Conservation (phyloP, 83 land plant genomes). For the Picea abies region DNA sequence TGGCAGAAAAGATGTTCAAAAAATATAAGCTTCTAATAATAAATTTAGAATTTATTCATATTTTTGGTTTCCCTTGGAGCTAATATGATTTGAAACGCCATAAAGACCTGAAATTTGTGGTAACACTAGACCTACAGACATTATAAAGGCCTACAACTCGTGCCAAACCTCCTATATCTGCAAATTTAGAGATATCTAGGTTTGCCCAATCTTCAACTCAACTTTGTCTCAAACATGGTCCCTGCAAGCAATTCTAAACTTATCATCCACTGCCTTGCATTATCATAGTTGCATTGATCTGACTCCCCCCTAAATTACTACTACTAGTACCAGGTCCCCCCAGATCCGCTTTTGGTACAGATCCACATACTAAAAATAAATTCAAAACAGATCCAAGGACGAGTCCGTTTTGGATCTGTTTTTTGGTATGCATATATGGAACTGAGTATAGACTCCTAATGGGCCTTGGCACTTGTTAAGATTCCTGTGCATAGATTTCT, state of each 20-base stretch:
- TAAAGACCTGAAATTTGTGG: background rate
- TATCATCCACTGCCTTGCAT: background rate
- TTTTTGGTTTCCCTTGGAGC: background rate
- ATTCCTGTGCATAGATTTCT: no score
- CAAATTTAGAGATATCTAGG: background rate
- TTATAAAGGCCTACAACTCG: background rate
- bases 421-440: no score
- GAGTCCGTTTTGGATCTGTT: no score
- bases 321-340: no score
- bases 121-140: background rate
- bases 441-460: no score
- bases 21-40: background rate
- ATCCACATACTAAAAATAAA: no score
- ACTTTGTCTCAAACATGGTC: background rate
- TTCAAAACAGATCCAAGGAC: no score
- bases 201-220: background rate
- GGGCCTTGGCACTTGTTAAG: no score
- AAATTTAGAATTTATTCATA: background rate
- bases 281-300: no score
- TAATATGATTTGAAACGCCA: background rate
- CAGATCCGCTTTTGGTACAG: no score
- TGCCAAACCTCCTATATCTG: background rate
- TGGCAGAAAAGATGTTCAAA: slow-evolving; percentile 1
- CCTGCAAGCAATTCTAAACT: background rate
- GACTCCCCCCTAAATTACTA: no score